Evolutionary conservation across 2,329 filamentous ascomycete species (phyloP).

Genomic region (Pseudogymnoascus sp.): DNA sequence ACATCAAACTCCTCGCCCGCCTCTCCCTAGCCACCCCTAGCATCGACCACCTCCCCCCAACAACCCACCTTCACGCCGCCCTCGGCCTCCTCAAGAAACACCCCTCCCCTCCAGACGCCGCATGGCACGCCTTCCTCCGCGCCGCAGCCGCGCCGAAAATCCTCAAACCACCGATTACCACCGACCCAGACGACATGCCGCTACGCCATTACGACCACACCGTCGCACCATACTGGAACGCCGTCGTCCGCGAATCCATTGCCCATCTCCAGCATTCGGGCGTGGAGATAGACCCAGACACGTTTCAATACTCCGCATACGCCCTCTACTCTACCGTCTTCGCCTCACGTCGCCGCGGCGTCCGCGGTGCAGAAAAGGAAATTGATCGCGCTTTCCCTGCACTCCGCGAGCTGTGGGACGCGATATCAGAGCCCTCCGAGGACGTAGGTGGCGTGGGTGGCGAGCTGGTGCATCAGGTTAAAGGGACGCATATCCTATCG

Average conservation of each 20-base stretch:
- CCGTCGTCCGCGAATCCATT: constrained; percentile 18
- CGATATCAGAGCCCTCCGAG: not conserved
- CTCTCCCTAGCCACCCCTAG: constrained; percentile 24
- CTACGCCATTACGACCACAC: not conserved
- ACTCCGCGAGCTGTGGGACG: not conserved
- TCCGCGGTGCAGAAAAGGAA: not conserved
- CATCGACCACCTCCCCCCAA: not conserved
- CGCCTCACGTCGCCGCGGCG: constrained; percentile 14
- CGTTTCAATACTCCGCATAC: constrained; percentile 24
- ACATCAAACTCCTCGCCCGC: constrained; percentile 44
- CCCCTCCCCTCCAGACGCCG: not conserved
- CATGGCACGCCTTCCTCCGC: not conserved
- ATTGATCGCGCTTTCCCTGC: not conserved
- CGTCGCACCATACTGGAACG: constrained; percentile 11
- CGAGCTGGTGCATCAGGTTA: constrained; percentile 37
- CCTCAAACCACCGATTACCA: not conserved
- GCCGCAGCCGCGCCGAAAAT: constrained; percentile 15
- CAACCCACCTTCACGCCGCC: not conserved
- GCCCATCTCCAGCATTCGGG: constrained; percentile 22
- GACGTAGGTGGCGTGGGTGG: not conserved
- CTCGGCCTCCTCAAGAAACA: not conserved
- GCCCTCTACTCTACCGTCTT: constrained; percentile 22
- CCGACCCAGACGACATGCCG: not conserved
- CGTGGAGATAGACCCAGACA: constrained; percentile 24
- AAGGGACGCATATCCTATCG: constrained; percentile 43